A percentile compares a stretch with the other conserved stretches of the same genome.
Conservation (phyloP, 2,329 filamentous ascomycete species). For the Cercospora zeae-maydis region DNA sequence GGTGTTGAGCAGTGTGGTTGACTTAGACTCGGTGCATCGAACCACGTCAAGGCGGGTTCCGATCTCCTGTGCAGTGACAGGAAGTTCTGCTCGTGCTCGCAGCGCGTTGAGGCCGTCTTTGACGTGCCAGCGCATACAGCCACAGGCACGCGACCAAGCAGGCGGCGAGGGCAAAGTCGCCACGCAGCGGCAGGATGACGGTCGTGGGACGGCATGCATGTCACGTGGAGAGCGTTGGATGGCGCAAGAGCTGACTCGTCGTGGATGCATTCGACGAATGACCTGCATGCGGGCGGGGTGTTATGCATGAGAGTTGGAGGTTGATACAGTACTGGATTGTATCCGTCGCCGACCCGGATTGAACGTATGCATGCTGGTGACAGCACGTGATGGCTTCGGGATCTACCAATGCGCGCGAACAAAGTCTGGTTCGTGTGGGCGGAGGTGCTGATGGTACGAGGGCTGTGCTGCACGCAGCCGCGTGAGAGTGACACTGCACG, state of each 20-base stretch:
- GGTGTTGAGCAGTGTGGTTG: neutral
- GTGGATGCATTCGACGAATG: neutral
- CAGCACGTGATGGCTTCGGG: neutral
- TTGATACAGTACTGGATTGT: too few relatives aligned
- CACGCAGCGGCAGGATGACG: constrained; percentile 4
- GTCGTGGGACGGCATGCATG: neutral
- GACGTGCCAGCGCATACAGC: constrained; percentile 3
- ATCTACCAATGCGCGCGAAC: neutral
- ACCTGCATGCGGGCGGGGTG: neutral
- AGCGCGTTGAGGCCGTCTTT: neutral
- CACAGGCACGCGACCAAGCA: neutral
- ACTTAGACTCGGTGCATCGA: neutral
- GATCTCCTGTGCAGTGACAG: constrained; percentile 2
- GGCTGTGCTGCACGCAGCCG: neutral
- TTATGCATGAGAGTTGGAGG: neutral
- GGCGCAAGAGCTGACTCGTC: constrained; percentile 6
- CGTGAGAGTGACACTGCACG: neutral
- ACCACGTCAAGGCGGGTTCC: constrained; percentile 5
- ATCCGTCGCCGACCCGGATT: neutral
- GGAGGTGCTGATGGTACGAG: neutral
- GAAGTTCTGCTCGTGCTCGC: neutral
- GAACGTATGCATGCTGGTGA: neutral
- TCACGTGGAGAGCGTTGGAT: constrained; percentile 4
- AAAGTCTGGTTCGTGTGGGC: neutral
- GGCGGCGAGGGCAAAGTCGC: neutral